Conservation (phyloP, 208 protist genomes). For the Acanthamoeba healyi region DNA sequence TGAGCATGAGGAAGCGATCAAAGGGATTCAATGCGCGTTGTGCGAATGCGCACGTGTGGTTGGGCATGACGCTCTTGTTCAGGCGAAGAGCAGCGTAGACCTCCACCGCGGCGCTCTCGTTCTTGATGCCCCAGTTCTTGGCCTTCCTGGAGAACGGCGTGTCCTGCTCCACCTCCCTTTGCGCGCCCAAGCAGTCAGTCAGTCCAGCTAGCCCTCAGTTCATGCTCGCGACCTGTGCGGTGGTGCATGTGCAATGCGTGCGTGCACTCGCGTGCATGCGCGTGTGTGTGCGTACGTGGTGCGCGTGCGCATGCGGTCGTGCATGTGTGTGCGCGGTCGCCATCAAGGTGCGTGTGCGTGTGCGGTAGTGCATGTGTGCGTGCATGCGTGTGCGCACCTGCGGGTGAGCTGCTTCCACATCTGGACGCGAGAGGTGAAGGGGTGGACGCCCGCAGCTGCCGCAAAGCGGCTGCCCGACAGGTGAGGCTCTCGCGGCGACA, state of each 20-base stretch:
- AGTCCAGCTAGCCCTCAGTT: too few species aligned
- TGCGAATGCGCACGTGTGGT: not conserved
- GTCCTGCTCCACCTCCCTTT: slow-evolving; percentile 13
- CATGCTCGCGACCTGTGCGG: too few species aligned
- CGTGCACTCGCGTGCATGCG: not conserved
- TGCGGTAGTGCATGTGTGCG: not conserved
- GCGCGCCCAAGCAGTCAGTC: too few species aligned
- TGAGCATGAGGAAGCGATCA: too few species aligned
- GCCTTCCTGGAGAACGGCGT: slow-evolving; percentile 27
- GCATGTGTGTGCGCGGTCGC: not conserved
- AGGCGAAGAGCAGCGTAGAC: not conserved
- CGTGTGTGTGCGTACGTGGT: not conserved
- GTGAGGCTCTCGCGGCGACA: slow-evolving; percentile 13
- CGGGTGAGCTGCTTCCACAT: slow-evolving; percentile 55
- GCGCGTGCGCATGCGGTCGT: too few species aligned
- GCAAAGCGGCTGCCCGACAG: slow-evolving; percentile 59
- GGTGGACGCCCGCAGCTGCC: slow-evolving; percentile 35
- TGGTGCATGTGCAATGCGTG: not conserved
- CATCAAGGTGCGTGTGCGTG: too few species aligned
- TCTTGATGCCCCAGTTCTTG: slow-evolving; percentile 54
- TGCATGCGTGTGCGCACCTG: not conserved
- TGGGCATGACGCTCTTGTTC: slow-evolving; percentile 12
- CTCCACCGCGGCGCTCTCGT: slow-evolving; percentile 26
- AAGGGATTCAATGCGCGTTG: not conserved
- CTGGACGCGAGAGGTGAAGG: not conserved